phyloP scores from a whole-genome alignment of 768 basidiomycete genomes.

The Leccinum disarticulatum region DNA sequence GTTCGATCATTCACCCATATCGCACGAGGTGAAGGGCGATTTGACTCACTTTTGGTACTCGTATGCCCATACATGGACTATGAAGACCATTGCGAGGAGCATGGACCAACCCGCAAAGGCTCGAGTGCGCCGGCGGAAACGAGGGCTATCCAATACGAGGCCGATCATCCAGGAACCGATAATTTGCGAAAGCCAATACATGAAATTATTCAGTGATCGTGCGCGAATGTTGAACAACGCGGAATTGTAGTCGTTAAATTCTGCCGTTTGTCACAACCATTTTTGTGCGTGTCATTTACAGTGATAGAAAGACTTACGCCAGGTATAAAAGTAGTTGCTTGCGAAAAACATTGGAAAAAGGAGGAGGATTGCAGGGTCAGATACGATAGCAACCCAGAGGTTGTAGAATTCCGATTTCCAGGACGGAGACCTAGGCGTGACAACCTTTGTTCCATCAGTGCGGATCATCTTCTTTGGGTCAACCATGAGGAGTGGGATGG shows the following conservation, averaged over 20 bases:
- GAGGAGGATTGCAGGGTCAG: conserved; percentile 69
- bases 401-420: conserved; percentile 77
- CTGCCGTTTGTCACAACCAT: conserved; percentile 35
- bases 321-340: conserved; percentile 85
- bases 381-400: conserved; percentile 63
- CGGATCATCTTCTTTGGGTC: conserved; percentile 72
- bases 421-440: conserved; percentile 61
- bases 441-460: conserved; percentile 70
- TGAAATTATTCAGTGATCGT: conserved; percentile 71
- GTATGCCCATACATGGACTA: conserved; percentile 74
- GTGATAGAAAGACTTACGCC: conserved; percentile 50
- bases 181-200: conserved; percentile 82
- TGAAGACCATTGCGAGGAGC: conserved; percentile 62
- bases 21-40: neutral
- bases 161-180: conserved; percentile 73
- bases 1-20: neutral
- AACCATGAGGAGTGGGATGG: conserved; percentile 67
- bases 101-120: conserved; percentile 70
- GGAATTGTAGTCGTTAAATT: conserved; percentile 80
- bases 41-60: conserved; percentile 66
- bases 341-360: conserved; percentile 89
- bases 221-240: conserved; percentile 79
- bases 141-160: conserved; percentile 58
- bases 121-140: conserved; percentile 60
- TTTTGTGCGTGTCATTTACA: neutral